Base-by-base conservation (phyloP, 371 early-diverging fungal genomes). In the Dichotomocladium elegans region DNA sequence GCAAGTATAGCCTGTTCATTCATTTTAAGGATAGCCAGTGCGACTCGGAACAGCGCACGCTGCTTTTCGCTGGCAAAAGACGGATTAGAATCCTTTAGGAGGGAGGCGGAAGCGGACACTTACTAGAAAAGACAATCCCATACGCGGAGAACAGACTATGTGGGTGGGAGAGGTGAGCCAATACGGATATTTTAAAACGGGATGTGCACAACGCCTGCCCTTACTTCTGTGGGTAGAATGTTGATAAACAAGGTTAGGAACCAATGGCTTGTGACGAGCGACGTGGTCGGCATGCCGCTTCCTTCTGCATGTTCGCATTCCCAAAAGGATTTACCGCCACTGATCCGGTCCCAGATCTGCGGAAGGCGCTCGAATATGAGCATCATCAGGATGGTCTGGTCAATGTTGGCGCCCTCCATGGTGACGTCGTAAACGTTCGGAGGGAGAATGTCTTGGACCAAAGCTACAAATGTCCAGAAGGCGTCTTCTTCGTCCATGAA, bases 41-140 rank as follows among this genome's bases (percentile, higher is more conserved):
- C 88, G 6, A 91, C 81, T 3, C 92, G 81, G 62, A 88, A 87
- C 15, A 92, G 56, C 7, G 89, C 83, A 53, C 87, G 89, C 56
- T 85, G 87, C 21, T 92, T 91, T 55, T 93, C 90, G 61, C 83
- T 83, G 24, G 33, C 25, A 25, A 15, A 55, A 31, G 40, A 8
- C 3, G 14, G 4, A 47, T 21, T 26, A 24, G 51, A 24, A 35
- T 24, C 8, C 11, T 15, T n/a, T n/a, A 21, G 9, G 10, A 29
- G 8, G 17, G 11, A 34, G 33, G 14, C 22, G 31, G 8, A 3
- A 17, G n/a, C 11, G 3, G 11, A 9, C 4, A 60, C 61, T 68
- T 79, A 81, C 81, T 87, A 90, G 58, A 87, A 86, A 43, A 91
- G 82, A 53, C 85, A 83, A 79, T 92, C 94, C 91, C 94, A 92